Conservation (phyloP, 2,329 filamentous ascomycete genomes). For the Onygenales sp. region DNA sequence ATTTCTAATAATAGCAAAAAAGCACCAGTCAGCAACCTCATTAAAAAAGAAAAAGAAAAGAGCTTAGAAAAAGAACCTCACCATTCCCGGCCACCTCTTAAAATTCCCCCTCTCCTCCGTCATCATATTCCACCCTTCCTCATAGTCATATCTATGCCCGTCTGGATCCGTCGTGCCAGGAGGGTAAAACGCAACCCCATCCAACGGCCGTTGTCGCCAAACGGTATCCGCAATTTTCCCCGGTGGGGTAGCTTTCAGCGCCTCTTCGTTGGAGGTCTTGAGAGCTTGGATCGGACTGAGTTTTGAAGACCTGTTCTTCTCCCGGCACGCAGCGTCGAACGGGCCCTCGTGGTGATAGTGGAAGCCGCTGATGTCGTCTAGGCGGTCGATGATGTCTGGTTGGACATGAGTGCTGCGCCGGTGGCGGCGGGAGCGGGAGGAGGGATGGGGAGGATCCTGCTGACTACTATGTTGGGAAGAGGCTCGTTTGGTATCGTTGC, state of each 20-base stretch:
- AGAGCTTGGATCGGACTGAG: constrained; percentile 63
- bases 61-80: constrained; percentile 37
- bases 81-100: constrained; percentile 62
- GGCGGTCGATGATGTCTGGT: constrained; percentile 69
- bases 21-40: constrained; percentile 8
- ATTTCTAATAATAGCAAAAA: constrained; percentile 20
- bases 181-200: constrained; percentile 69
- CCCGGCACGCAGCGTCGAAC: constrained; percentile 70
- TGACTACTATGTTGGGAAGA: too few relatives aligned
- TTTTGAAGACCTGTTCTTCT: constrained; percentile 57
- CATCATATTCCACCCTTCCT: constrained; percentile 83
- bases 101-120: constrained; percentile 57
- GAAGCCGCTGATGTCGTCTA: constrained; percentile 58
- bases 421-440: constrained; percentile 6
- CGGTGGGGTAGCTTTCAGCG: constrained; percentile 67
- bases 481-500: too few relatives aligned
- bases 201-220: constrained; percentile 63
- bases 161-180: constrained; percentile 59
- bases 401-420: constrained; percentile 34
- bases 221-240: constrained; percentile 71
- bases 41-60: background rate
- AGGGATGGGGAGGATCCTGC: constrained; percentile 7
- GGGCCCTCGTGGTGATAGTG: constrained; percentile 84
- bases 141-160: constrained; percentile 65
- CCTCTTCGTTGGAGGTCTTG: constrained; percentile 60